Evolutionary conservation across 345 rosid species (phyloP).

Genomic region (Kernera saxatilis): DNA sequence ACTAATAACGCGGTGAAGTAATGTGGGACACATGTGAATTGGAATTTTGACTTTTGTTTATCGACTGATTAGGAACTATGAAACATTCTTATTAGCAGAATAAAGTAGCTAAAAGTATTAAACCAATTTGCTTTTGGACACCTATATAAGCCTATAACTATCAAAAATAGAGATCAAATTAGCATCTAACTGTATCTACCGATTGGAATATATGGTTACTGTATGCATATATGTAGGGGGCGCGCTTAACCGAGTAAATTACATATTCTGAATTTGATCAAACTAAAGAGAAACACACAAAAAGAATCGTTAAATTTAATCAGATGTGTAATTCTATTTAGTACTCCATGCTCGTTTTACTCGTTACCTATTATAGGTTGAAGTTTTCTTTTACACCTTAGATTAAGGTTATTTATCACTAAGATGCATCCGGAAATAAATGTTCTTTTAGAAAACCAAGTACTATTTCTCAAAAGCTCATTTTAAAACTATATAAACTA

Average conservation of each 20-base stretch:
- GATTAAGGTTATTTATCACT: background rate
- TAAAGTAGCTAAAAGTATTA: background rate
- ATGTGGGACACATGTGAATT: constrained; percentile 28
- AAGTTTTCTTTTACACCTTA: too few species aligned
- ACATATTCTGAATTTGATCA: too few species aligned
- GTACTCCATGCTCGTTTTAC: too few species aligned
- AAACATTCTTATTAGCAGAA: background rate
- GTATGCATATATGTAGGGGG: too few species aligned
- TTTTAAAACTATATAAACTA: background rate
- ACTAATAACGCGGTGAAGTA: constrained; percentile 25
- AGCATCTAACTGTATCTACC: background rate
- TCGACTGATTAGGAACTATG: background rate
- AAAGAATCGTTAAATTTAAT: too few species aligned
- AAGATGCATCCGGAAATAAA: background rate
- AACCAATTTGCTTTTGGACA: constrained; percentile 12
- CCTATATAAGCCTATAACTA: background rate
- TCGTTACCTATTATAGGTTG: too few species aligned
- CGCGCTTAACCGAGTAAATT: too few species aligned
- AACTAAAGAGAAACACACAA: too few species aligned
- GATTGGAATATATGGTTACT: background rate
- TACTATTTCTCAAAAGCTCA: background rate
- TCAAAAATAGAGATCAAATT: background rate
- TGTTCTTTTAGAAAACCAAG: background rate
- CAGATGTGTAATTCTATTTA: too few species aligned
- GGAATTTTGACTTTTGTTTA: background rate